A percentile compares a stretch with the other conserved stretches of the same genome.
Conservation (phyloP, 2,329 filamentous ascomycete genomes). For the Aureobasidium lini region DNA sequence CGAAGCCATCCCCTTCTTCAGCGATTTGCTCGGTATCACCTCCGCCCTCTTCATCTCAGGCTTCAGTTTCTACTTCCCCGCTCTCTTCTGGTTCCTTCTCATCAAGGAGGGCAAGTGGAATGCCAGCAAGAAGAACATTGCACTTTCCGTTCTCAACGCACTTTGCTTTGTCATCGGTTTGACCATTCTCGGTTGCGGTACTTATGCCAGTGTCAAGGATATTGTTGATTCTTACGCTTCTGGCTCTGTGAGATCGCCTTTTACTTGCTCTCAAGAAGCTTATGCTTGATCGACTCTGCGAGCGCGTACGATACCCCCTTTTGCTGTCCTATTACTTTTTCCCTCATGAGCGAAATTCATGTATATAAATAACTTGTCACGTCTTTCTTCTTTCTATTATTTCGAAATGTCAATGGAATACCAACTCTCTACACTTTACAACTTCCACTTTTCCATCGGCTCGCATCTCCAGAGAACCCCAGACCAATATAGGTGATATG, state of each 20-base stretch:
- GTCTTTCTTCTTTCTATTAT: too few relatives aligned
- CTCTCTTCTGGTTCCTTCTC: conserved; percentile 37
- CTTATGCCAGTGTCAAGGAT: conserved; percentile 38
- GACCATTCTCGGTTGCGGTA: conserved; percentile 30
- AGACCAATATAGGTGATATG: too few relatives aligned
- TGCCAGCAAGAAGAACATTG: conserved; percentile 36
- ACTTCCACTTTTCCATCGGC: too few relatives aligned
- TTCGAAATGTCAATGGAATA: too few relatives aligned
- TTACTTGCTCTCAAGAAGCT: conserved; percentile 31
- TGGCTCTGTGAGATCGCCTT: conserved; percentile 32
- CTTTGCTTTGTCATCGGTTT: conserved; percentile 33
- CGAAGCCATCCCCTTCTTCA: conserved; percentile 65
- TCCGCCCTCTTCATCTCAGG: conserved; percentile 58
- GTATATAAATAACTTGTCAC: background rate
- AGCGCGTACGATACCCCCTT: too few relatives aligned
- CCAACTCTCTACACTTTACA: too few relatives aligned
- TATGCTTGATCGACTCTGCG: conserved; percentile 22
- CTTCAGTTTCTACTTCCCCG: conserved; percentile 44
- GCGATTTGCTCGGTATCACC: conserved; percentile 60
- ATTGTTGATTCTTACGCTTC: conserved; percentile 34
- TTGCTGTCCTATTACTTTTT: background rate
- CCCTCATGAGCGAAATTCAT: background rate
- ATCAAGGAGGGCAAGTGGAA: conserved; percentile 43
- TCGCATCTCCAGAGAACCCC: too few relatives aligned
- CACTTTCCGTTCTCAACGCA: conserved; percentile 38